These are phyloP conservation scores for Cotoneaster glaucophyllus DNA, from an alignment of 306 rosid species.

Conservation along the genomic window DNA sequence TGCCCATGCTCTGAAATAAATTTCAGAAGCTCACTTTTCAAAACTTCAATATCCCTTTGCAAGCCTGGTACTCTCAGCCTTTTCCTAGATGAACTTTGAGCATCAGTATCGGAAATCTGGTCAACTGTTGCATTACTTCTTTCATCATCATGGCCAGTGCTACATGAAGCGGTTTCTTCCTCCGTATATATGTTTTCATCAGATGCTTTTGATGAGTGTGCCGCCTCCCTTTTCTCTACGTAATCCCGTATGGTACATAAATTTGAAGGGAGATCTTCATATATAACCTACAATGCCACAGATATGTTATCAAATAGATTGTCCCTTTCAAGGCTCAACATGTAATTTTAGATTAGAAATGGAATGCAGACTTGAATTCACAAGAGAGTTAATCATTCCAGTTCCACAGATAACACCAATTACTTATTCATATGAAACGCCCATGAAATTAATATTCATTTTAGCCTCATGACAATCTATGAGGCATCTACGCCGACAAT, in stretches of 20 bases:
- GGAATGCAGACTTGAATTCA: background rate
- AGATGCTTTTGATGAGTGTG: constrained; percentile 19
- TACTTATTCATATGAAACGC: too few species aligned
- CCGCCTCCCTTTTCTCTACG: constrained; percentile 42
- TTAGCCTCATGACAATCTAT: too few species aligned
- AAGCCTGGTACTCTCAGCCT: constrained; percentile 73
- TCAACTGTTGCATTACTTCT: constrained; percentile 16
- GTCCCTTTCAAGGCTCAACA: background rate
- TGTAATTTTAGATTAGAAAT: background rate
- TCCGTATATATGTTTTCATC: constrained; percentile 25
- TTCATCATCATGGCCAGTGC: constrained; percentile 18
- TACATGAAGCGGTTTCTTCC: constrained; percentile 27
- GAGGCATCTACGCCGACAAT: too few species aligned
- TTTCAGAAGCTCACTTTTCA: constrained; percentile 62
- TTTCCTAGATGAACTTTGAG: constrained; percentile 32
- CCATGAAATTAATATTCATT: too few species aligned
- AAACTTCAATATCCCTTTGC: constrained; percentile 74
- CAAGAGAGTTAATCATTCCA: background rate
- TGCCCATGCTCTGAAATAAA: constrained; percentile 76
- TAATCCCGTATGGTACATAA: constrained; percentile 79
- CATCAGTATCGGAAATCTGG: constrained; percentile 19
- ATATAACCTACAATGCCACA: constrained; percentile 54
- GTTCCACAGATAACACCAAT: too few species aligned
- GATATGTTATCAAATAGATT: constrained; percentile 1
- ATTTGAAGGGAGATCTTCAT: constrained; percentile 92